phyloP scores from a whole-genome alignment of 225 moss, liverwort and hornwort species.

The Pseudisothecium myosuroides region DNA sequence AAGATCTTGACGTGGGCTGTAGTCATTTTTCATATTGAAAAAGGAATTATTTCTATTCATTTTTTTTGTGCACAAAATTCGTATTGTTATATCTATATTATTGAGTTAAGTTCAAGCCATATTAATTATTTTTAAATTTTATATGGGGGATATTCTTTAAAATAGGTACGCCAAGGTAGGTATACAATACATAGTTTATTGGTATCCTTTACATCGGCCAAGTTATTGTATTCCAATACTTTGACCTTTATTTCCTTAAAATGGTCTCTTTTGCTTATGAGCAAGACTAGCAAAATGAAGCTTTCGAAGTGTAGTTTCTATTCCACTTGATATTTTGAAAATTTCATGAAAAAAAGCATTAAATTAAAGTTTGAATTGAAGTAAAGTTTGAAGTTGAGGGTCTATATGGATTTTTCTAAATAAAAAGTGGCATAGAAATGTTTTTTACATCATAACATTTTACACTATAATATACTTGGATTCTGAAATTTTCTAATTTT shows the following conservation, averaged over 20 bases:
- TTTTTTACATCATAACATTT: not conserved
- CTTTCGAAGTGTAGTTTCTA: not conserved
- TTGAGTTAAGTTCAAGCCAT: not conserved
- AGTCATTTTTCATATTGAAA: not conserved
- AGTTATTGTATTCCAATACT: not conserved
- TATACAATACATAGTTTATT: too few relatives aligned
- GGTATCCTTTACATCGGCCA: too few relatives aligned
- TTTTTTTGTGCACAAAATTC: not conserved
- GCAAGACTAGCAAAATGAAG: too few relatives aligned
- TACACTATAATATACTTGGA: too few relatives aligned
- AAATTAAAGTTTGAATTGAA: too few relatives aligned
- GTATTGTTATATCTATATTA: not conserved
- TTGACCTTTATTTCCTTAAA: too few relatives aligned
- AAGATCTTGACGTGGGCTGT: not conserved
- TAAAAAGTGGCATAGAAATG: rapidly evolving
- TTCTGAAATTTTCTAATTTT: too few relatives aligned
- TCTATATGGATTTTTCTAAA: not conserved
- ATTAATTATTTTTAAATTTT: not conserved
- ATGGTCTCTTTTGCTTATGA: too few relatives aligned
- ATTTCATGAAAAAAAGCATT: not conserved
- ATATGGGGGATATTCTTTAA: not conserved
- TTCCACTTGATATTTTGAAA: not conserved
- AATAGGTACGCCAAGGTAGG: not conserved
- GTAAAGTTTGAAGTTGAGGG: not conserved
- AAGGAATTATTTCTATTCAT: not conserved